These are phyloP conservation scores for Boletus coccyginus DNA, from an alignment of 768 basidiomycete species.

Conservation along the genomic window DNA sequence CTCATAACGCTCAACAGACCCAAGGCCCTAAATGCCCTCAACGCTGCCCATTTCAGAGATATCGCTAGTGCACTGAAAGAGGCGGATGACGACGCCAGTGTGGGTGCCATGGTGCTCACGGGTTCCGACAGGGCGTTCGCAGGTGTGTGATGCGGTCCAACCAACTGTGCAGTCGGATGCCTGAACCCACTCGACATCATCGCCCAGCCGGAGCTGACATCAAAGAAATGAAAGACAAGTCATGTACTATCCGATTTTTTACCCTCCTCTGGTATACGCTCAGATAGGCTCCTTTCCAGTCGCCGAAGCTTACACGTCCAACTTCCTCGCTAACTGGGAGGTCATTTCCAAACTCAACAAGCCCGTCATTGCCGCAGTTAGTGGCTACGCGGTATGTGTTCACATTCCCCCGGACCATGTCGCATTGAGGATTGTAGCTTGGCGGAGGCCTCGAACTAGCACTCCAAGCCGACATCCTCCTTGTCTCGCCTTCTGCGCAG, in stretches of 20 bases:
- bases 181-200: background rate
- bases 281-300: slow-evolving; percentile 39
- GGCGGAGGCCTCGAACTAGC: slow-evolving; percentile 98
- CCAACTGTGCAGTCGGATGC: background rate
- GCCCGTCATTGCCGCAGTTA: slow-evolving; percentile 95
- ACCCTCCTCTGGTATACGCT: background rate
- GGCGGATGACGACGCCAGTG: slow-evolving; percentile 64
- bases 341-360: slow-evolving; percentile 72
- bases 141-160: slow-evolving; percentile 45
- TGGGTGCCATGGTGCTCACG: slow-evolving; percentile 88
- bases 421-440: slow-evolving; percentile 51
- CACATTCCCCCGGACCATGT: background rate
- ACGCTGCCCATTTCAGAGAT: slow-evolving; percentile 74
- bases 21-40: slow-evolving; percentile 87
- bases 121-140: slow-evolving; percentile 94
- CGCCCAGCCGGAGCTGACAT: slow-evolving; percentile 90
- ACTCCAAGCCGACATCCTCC: slow-evolving; percentile 93
- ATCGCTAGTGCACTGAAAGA: slow-evolving; percentile 74
- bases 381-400: slow-evolving; percentile 80
- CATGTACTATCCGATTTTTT: slow-evolving; percentile 52
- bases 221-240: slow-evolving; percentile 98
- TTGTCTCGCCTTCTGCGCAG: slow-evolving; percentile 84
- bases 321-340: slow-evolving; percentile 86
- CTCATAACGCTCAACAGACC: slow-evolving; percentile 89
- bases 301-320: slow-evolving; percentile 81